Conservation (phyloP, 2,329 filamentous ascomycete species). For the Diaporthe ampelina region DNA sequence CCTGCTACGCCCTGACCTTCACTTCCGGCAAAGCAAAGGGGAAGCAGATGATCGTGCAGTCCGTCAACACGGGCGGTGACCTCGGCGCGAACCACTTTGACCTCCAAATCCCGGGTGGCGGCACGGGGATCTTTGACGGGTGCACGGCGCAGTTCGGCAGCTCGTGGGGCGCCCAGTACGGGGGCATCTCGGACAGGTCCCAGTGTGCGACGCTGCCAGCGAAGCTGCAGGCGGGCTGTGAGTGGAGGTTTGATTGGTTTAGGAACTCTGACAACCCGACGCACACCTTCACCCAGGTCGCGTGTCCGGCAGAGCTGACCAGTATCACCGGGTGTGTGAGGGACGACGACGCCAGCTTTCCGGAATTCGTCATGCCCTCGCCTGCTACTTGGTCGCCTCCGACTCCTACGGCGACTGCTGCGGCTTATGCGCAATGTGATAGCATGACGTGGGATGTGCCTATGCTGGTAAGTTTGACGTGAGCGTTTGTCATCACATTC, state of each 20-base stretch:
- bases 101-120: slow-evolving; percentile 68
- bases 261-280: slow-evolving; percentile 62
- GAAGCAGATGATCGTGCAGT: slow-evolving; percentile 75
- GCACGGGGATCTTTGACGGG: slow-evolving; percentile 63
- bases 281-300: slow-evolving; percentile 61
- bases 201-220: slow-evolving; percentile 60
- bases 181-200: slow-evolving; percentile 58
- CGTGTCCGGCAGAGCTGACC: slow-evolving; percentile 60
- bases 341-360: slow-evolving; percentile 40
- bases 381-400: slow-evolving; percentile 36
- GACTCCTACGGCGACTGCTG: slow-evolving; percentile 38
- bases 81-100: slow-evolving; percentile 72
- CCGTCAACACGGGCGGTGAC: slow-evolving; percentile 73
- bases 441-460: slow-evolving; percentile 40
- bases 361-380: slow-evolving; percentile 38
- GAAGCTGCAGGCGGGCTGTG: slow-evolving; percentile 61
- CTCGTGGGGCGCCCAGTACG: slow-evolving; percentile 55
- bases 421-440: slow-evolving; percentile 39
- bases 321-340: slow-evolving; percentile 55
- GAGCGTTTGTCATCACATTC: background rate
- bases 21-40: slow-evolving; percentile 65
- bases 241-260: slow-evolving; percentile 70
- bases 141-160: slow-evolving; percentile 29
- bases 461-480: slow-evolving; percentile 10
- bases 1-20: slow-evolving; percentile 73